Evolutionary conservation across 805 yeast species (phyloP).

Genomic region (Metschnikowia aberdeeniae): DNA sequence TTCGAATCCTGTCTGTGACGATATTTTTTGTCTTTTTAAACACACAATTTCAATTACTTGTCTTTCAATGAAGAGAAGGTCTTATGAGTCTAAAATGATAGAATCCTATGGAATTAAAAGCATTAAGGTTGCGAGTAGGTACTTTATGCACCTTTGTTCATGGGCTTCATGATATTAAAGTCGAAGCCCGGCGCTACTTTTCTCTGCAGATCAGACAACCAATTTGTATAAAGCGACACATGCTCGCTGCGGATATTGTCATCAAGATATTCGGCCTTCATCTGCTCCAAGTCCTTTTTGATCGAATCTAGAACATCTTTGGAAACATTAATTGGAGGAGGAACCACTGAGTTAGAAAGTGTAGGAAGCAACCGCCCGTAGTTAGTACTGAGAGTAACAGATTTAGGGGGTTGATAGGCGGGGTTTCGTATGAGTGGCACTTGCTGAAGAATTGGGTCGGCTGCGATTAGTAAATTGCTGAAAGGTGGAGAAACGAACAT

Average conservation of each 20-base stretch:
- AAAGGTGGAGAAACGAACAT: constrained; percentile 4
- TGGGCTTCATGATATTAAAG: constrained; percentile 28
- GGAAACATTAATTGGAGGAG: constrained; percentile 33
- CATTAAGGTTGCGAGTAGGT: not conserved
- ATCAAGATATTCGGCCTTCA: constrained; percentile 9
- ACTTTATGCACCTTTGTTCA: not conserved
- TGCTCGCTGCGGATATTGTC: constrained; percentile 12
- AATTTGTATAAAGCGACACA: constrained; percentile 20
- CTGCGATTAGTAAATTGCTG: constrained; percentile 21
- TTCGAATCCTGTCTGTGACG: constrained; percentile 99
- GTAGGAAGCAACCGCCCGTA: constrained; percentile 39
- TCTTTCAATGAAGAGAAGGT: too few species aligned
- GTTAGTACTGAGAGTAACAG: constrained; percentile 49
- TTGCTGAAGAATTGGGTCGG: constrained; percentile 47
- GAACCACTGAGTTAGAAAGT: constrained; percentile 29
- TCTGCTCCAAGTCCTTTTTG: constrained; percentile 21
- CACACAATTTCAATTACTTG: not conserved
- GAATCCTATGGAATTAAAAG: too few species aligned
- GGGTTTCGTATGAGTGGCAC: constrained; percentile 56
- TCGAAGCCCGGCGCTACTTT: constrained; percentile 42
- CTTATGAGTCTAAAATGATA: too few species aligned
- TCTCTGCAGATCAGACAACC: constrained; percentile 30
- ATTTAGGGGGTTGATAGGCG: constrained; percentile 48
- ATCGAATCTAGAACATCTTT: constrained; percentile 26
- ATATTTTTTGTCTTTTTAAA: constrained; percentile 4